Evolutionary conservation across 441 rosid species (phyloP), one percentile per base, ranked within the genome.

Genomic region (Bocquillonia castaneifolia): DNA sequence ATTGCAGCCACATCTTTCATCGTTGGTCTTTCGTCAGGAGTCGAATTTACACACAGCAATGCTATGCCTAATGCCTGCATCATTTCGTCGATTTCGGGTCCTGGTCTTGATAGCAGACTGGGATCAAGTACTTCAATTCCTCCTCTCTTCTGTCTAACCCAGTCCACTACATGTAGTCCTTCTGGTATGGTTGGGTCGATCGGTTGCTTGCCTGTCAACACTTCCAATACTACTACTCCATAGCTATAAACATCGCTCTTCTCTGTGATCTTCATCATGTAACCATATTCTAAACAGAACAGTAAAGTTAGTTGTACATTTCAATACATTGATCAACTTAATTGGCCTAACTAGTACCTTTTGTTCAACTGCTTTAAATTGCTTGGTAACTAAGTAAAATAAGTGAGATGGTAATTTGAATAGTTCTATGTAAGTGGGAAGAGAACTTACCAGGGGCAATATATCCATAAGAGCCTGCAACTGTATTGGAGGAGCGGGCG

Each of bases 111-210:
- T 29, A 81, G 67, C 20, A 89, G 68, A 71, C 81, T 76, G 2
- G 76, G 85, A 31, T 91, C 97, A 9, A 93, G 87, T 56, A 91
- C 93, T 64, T 88, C 91, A 0, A 77, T 71, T 22, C 85, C 80
- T 59, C 93, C 90, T 23, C 86, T 79, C 48, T 80, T 83, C 60
- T 79, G 86, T 68, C 90, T 82, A 50, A 89, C 97, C 97, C 97
- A 93, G 64, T 93, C 99, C 26, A 81, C 99, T 5, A 93, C 73
- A 69, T 93, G 96, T 23, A 78, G 81, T 14, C 97, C 99, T 12
- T 88, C 97, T 0, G 97, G 93, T 74, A 89, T 93, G 5, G 96
- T 88, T n/a, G 99, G 99, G 77, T 91, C 99, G 50, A 94, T 91
- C 2, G 96, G 97, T 70, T 89, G 97, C 79, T 91, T 91, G 37